These are phyloP conservation scores for Dipsacomyces acuminosporus DNA, from an alignment of 371 early-diverging fungal genomes.

Conservation along the genomic window DNA sequence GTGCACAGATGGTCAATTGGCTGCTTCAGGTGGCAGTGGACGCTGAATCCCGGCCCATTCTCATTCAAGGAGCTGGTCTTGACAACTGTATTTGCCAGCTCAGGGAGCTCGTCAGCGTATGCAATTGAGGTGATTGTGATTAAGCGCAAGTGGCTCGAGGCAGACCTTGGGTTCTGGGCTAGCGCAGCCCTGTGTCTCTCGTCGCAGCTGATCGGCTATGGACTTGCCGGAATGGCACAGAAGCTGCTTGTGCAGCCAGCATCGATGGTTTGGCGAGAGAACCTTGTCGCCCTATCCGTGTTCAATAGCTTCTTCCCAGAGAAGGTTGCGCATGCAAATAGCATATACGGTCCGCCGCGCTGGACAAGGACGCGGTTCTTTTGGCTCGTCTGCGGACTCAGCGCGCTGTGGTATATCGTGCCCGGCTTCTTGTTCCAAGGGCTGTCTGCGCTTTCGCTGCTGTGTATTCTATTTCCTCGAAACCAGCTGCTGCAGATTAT, in stretches of 20 bases:
- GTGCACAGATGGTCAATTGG: not conserved
- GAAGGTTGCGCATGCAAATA: constrained; percentile 2
- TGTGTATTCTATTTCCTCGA: constrained; percentile 59
- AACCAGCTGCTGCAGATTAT: constrained; percentile 51
- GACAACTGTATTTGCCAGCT: constrained; percentile 57
- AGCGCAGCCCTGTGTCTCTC: constrained; percentile 53
- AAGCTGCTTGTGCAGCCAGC: constrained; percentile 64
- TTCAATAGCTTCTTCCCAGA: constrained; percentile 58
- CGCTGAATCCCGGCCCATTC: constrained; percentile 72
- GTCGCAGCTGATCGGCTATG: constrained; percentile 66
- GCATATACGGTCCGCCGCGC: constrained; percentile 5
- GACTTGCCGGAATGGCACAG: constrained; percentile 67
- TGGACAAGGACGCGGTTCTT: constrained; percentile 41
- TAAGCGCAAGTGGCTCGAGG: constrained; percentile 52
- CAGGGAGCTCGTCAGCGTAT: constrained; percentile 56
- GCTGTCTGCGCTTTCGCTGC: constrained; percentile 59
- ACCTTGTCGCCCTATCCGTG: constrained; percentile 59
- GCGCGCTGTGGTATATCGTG: constrained; percentile 56
- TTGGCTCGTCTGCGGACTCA: constrained; percentile 49
- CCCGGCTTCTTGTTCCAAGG: constrained; percentile 67
- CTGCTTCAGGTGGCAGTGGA: constrained; percentile 19
- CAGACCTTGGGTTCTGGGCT: constrained; percentile 53
- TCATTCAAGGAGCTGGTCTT: constrained; percentile 74
- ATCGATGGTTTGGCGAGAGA: constrained; percentile 73
- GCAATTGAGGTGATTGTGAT: constrained; percentile 61